These are phyloP conservation scores for Mortierella sp. DNA, from an alignment of 371 early-diverging fungal species.

Conservation along the genomic window DNA sequence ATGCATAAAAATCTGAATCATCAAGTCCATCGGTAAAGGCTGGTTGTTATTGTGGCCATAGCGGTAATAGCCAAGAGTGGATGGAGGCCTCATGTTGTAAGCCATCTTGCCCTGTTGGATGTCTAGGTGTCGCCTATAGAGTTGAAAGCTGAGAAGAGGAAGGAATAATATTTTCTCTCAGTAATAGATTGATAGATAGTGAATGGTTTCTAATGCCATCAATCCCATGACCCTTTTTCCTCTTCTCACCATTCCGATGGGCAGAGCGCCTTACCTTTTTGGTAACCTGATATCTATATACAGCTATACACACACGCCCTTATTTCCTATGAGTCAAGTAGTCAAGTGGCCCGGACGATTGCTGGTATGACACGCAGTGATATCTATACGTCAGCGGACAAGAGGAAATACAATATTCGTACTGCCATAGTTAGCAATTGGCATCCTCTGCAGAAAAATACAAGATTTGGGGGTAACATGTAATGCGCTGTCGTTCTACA, in stretches of 20 bases:
- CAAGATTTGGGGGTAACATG: too few relatives aligned
- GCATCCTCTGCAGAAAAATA: background rate
- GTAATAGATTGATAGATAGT: too few relatives aligned
- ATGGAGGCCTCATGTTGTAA: conserved; percentile 7
- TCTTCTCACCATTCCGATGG: too few relatives aligned
- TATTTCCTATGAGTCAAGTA: too few relatives aligned
- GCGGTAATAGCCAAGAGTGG: conserved; percentile 17
- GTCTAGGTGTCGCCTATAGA: background rate
- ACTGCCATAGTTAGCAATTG: background rate
- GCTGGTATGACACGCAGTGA: too few relatives aligned
- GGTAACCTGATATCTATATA: too few relatives aligned
- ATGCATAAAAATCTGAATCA: conserved; percentile 52
- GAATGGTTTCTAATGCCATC: too few relatives aligned
- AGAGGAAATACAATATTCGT: background rate
- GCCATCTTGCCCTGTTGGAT: background rate
- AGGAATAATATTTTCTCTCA: background rate
- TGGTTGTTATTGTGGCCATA: conserved; percentile 14
- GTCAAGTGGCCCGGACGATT: too few relatives aligned
- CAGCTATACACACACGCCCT: too few relatives aligned
- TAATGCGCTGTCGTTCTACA: background rate
- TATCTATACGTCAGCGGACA: too few relatives aligned
- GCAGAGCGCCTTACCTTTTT: too few relatives aligned
- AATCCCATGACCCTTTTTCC: too few relatives aligned
- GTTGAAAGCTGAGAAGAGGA: background rate
- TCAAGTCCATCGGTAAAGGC: conserved; percentile 39